These are phyloP conservation scores for Raffaelea deltoideospora DNA, from an alignment of 2,329 filamentous ascomycete genomes.

Conservation along the genomic window DNA sequence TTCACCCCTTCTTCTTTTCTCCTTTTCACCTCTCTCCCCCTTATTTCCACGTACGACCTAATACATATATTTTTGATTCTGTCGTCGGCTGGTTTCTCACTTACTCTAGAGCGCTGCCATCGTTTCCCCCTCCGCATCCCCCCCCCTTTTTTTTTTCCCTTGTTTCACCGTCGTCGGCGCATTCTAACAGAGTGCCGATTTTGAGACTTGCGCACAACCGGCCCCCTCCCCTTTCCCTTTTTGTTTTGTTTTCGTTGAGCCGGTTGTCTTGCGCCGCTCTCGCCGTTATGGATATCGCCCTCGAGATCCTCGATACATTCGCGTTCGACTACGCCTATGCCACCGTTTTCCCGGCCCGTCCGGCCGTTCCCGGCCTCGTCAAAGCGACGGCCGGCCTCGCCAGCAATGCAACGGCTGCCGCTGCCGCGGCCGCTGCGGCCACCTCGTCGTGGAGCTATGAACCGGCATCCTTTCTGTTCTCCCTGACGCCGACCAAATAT, in stretches of 20 bases:
- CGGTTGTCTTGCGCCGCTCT: not conserved
- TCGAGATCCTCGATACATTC: slow-evolving; percentile 73
- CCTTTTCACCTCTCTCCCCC: not conserved
- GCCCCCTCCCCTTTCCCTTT: not conserved
- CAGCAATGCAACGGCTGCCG: slow-evolving; percentile 39
- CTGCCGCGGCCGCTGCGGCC: too few species aligned
- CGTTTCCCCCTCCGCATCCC: not conserved
- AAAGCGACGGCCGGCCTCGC: slow-evolving; percentile 25
- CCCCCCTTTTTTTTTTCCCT: not conserved
- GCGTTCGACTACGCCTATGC: slow-evolving; percentile 71
- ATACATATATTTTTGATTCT: not conserved
- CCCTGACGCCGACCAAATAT: slow-evolving; percentile 53
- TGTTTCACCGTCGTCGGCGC: too few species aligned
- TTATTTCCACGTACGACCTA: not conserved
- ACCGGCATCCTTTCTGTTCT: slow-evolving; percentile 56
- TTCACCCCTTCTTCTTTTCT: not conserved
- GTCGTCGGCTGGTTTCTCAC: too few species aligned
- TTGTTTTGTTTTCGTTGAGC: not conserved
- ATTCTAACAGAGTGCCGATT: too few species aligned
- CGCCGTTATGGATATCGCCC: slow-evolving; percentile 67
- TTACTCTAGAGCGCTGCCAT: too few species aligned
- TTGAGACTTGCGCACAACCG: too few species aligned
- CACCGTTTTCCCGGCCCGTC: slow-evolving; percentile 44
- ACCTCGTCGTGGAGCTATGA: slow-evolving; percentile 54
- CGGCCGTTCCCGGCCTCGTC: slow-evolving; percentile 18